Conservation (phyloP, 805 yeast genomes). For the Suhomyces sp. region DNA sequence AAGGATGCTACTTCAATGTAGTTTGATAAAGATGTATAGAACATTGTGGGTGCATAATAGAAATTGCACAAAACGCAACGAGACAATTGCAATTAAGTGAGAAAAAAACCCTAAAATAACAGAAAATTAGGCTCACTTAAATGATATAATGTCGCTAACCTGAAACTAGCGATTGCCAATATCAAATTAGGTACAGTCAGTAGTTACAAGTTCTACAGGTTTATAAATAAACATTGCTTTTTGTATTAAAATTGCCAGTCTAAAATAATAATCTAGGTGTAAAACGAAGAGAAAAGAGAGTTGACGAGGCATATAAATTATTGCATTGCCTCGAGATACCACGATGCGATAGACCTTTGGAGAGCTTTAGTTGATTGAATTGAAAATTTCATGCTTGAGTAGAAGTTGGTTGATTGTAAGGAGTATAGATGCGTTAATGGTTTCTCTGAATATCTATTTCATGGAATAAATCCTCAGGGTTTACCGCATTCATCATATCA, state of each 20-base stretch:
- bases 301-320: neutral
- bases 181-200: too few species aligned
- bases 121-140: neutral
- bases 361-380: constrained; percentile 46
- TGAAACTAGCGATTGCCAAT: too few species aligned
- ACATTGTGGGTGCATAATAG: too few species aligned
- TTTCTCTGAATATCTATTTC: constrained; percentile 41
- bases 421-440: constrained; percentile 49
- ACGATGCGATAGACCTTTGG: neutral
- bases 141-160: neutral
- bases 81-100: neutral
- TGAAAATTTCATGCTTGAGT: constrained; percentile 70
- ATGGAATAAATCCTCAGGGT: constrained; percentile 43
- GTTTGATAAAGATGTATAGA: neutral
- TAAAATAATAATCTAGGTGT: neutral
- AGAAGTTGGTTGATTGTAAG: constrained; percentile 59
- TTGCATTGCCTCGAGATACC: neutral
- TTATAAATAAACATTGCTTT: constrained; percentile 43
- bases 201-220: constrained; percentile 23
- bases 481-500: constrained; percentile 44
- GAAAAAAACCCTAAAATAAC: neutral
- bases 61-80: too few species aligned
- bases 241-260: constrained; percentile 4
- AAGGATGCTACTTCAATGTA: neutral
- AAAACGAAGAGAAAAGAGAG: neutral